A percentile compares a stretch with the other conserved stretches of the same genome.
These are phyloP conservation scores for Gossypium australe DNA, from an alignment of 345 rosid genomes.

Conservation along the genomic window DNA sequence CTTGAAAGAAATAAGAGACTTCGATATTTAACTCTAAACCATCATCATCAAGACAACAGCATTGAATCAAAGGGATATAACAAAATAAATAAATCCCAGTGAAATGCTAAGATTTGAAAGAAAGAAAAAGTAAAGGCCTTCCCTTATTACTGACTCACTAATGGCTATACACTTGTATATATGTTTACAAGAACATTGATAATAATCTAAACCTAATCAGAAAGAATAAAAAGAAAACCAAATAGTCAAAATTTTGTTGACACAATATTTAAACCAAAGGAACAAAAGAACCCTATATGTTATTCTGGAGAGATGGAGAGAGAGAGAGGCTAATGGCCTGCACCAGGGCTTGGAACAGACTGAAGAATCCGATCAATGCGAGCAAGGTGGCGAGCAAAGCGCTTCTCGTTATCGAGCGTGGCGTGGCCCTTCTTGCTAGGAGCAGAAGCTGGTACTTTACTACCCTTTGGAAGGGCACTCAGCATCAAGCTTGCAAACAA, in stretches of 20 bases:
- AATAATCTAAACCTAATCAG: not conserved
- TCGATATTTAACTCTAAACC: not conserved
- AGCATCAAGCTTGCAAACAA: constrained; percentile 34
- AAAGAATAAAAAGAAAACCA: not conserved
- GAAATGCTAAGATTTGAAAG: not conserved
- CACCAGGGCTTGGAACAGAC: constrained; percentile 89
- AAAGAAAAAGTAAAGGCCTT: not conserved
- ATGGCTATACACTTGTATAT: not conserved
- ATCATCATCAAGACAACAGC: not conserved
- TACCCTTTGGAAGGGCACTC: constrained; percentile 60
- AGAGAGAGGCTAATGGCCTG: constrained; percentile 40
- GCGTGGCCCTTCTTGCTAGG: constrained; percentile 71
- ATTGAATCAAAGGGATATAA: constrained; percentile 5
- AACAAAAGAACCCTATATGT: not conserved
- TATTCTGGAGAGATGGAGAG: too few relatives aligned
- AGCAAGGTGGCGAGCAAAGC: constrained; percentile 54
- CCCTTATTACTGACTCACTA: not conserved
- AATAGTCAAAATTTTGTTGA: not conserved
- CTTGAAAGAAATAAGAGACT: not conserved
- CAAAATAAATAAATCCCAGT: constrained; percentile 8
- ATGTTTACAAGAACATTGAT: not conserved
- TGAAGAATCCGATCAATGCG: constrained; percentile 52
- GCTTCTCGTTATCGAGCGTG: constrained; percentile 39
- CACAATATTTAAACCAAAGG: not conserved
- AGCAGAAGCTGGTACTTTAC: constrained; percentile 49